Evolutionary conservation across 805 yeast genomes (phyloP), one percentile per base, ranked within the genome.

Genomic region (Ogataea degrootiae): DNA sequence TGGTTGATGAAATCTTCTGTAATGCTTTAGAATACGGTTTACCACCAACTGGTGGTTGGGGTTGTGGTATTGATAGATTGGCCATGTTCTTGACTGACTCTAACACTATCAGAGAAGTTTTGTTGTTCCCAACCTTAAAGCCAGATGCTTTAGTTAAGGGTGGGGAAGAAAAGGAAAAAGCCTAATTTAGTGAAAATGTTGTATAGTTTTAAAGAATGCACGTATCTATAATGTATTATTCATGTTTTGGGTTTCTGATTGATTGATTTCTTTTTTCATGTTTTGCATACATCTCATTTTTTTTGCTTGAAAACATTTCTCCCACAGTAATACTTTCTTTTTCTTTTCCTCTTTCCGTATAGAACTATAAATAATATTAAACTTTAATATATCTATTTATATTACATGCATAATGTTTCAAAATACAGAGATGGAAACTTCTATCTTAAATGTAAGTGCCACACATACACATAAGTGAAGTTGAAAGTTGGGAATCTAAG

Each of bases 11-110:
- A 76, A 85, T 87, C 55, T 92, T 92, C 91, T 86, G 96, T 77
- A 87, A 91, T 62, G 97, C 99, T 58, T 80, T 92, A 64, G 99
- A 92, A 76, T 92, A 89, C 71, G 99, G 98, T 72, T 80, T 92
- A 64, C 99, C 99, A 51, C 99, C 99, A 63, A 94, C 98, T 60
- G 98, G 96, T 70, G 99, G 99, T 60, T 92, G 98, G 98, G 99
- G 99, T 61, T 85, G 96, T 74, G 99, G 99, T 80, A 91, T 92
- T 59, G 99, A 92, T 74, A 86, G 99, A 78, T 69, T 92, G 66
- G 90, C 97, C 65, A 92, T 92, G 99, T 94, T 94, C 77, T 81
- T 94, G 75, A 94, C 98, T 53, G 83, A 94, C 72, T 87, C 96
- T 49, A 87, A 90, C 77, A 87, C 97, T 59, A 92, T 92, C 66